Evolutionary conservation across 2,329 filamentous ascomycete genomes (phyloP).

Genomic region (Alternaria sp.): DNA sequence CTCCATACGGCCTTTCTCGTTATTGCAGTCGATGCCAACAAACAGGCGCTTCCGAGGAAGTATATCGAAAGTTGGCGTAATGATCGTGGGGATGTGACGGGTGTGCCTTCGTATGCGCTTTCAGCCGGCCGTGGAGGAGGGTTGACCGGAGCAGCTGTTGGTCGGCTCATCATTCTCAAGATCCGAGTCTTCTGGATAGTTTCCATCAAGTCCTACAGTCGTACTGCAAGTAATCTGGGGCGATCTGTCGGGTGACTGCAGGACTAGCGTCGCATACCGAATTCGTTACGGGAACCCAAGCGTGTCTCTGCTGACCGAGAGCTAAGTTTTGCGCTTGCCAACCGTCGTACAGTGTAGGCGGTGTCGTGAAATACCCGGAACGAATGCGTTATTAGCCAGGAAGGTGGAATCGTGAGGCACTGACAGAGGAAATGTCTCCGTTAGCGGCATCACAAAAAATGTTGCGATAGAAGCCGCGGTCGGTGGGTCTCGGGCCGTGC

Average conservation of each 20-base stretch:
- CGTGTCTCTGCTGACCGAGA: neutral
- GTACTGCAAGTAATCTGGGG: slow-evolving; percentile 23
- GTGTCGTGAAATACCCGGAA: neutral
- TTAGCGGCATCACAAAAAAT: slow-evolving; percentile 21
- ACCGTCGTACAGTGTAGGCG: slow-evolving; percentile 6
- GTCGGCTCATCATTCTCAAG: slow-evolving; percentile 34
- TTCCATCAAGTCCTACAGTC: slow-evolving; percentile 31
- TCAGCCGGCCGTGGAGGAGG: slow-evolving; percentile 29
- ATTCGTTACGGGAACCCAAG: slow-evolving; percentile 31
- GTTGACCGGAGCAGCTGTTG: slow-evolving; percentile 33
- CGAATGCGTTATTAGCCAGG: neutral
- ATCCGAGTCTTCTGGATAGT: slow-evolving; percentile 31
- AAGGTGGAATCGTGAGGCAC: slow-evolving; percentile 12
- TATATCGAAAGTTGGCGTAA: slow-evolving; percentile 73
- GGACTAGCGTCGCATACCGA: slow-evolving; percentile 35
- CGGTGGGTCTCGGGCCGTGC: slow-evolving; percentile 22
- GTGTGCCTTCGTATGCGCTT: slow-evolving; percentile 39
- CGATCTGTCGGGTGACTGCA: slow-evolving; percentile 24
- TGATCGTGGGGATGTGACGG: slow-evolving; percentile 59
- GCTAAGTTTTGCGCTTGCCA: neutral
- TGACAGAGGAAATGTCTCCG: slow-evolving; percentile 15
- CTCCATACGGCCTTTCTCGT: slow-evolving; percentile 69
- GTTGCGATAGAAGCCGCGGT: slow-evolving; percentile 22
- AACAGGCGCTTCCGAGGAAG: slow-evolving; percentile 77
- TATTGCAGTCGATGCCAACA: slow-evolving; percentile 74